A percentile compares a stretch with the other conserved stretches of the same genome.
phyloP scores from a whole-genome alignment of 2,329 filamentous ascomycete genomes.

The Ceratocystis smalleyi region DNA sequence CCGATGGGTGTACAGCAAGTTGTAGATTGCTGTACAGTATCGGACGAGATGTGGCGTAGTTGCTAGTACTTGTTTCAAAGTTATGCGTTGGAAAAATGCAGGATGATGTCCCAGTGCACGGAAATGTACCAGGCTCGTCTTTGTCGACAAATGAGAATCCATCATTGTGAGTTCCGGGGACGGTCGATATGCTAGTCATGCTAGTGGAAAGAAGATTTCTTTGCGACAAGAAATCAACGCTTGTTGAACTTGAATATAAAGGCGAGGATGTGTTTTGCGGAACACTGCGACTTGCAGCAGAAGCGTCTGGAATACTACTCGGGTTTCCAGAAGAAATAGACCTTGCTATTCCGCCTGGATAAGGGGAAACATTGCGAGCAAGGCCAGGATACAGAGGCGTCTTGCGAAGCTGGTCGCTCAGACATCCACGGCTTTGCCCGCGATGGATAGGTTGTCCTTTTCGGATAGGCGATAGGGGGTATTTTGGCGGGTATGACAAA shows the following conservation, averaged over 20 bases:
- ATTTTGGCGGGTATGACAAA: constrained; percentile 45
- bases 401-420: background rate
- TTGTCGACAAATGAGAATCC: background rate
- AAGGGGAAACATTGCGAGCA: background rate
- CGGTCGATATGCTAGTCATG: background rate
- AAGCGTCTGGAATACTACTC: background rate
- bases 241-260: constrained; percentile 2
- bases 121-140: background rate
- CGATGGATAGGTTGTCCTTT: background rate
- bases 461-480: background rate
- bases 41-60: too few species aligned
- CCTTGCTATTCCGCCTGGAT: background rate
- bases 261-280: background rate
- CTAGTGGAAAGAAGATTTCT: background rate
- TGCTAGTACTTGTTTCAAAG: background rate
- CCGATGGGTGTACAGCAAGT: background rate
- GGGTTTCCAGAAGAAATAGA: background rate
- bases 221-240: constrained; percentile 12
- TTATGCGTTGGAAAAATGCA: background rate
- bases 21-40: background rate
- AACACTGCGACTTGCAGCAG: constrained; percentile 12
- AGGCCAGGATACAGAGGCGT: background rate
- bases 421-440: background rate
- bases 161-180: background rate
- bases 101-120: background rate